phyloP scores from a whole-genome alignment of 1,284 basidiomycete genomes.

The Melampsora larici-populina region DNA sequence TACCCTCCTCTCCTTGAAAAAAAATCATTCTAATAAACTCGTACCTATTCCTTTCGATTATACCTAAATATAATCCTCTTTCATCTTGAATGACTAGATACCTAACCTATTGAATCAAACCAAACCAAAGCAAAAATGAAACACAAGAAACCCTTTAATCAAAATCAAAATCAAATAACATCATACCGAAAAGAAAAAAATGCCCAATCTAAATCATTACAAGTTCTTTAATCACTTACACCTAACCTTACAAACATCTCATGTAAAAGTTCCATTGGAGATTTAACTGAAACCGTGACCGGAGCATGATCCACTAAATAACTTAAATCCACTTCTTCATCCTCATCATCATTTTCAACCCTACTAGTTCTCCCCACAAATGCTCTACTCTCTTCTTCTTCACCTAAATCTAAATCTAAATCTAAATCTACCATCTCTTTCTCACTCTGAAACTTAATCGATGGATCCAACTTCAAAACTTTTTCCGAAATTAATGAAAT shows the following conservation, averaged over 20 bases:
- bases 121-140: no score
- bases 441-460: constrained; percentile 1
- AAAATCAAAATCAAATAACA: background rate
- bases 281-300: constrained; percentile 19
- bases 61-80: constrained; percentile 22
- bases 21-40: background rate
- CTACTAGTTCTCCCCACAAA: no score
- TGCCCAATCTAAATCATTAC: background rate
- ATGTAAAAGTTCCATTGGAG: constrained; percentile 33
- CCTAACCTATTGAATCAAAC: constrained; percentile 6
- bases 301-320: constrained; percentile 32
- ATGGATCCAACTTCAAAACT: background rate
- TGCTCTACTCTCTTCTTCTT: background rate
- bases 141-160: no score
- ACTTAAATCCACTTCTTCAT: constrained; percentile 14
- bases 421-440: background rate
- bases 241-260: constrained; percentile 35
- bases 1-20: no score
- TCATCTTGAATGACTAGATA: constrained; percentile 37
- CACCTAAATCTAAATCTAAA: background rate
- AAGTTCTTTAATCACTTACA: constrained; percentile 12
- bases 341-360: background rate
- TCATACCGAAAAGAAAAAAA: background rate
- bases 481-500: background rate
- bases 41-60: constrained; percentile 37